These are phyloP conservation scores for Metschnikowia amazonensis DNA, from an alignment of 805 yeast genomes.

Conservation along the genomic window DNA sequence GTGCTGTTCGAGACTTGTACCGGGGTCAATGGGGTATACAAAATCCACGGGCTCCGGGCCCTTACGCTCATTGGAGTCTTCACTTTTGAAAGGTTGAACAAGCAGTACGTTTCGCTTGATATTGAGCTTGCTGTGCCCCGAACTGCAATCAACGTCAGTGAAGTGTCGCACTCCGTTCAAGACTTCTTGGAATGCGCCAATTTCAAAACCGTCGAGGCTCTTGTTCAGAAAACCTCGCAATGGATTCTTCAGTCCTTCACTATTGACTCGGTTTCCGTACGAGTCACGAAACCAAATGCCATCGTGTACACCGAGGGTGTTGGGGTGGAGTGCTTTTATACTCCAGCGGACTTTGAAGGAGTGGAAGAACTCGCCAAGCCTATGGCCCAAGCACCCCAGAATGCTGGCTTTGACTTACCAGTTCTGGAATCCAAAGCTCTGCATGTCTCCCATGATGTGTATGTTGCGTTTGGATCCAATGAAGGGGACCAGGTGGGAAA, in stretches of 20 bases:
- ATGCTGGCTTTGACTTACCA: conserved; percentile 32
- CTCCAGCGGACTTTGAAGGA: conserved; percentile 35
- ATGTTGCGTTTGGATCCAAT: conserved; percentile 87
- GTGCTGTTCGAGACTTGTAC: conserved; percentile 12
- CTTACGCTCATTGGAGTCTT: conserved; percentile 89
- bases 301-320: conserved; percentile 84
- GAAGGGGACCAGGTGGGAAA: conserved; percentile 66
- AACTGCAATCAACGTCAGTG: conserved; percentile 17
- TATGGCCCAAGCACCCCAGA: conserved; percentile 9
- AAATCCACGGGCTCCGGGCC: conserved; percentile 51
- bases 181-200: conserved; percentile 69
- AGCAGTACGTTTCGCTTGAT: conserved; percentile 64
- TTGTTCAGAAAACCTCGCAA: conserved; percentile 70
- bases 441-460: conserved; percentile 51
- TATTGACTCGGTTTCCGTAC: conserved; percentile 45
- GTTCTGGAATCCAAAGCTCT: conserved; percentile 9
- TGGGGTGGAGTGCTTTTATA: conserved; percentile 70
- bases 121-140: conserved; percentile 40
- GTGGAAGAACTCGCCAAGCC: conserved; percentile 12
- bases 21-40: conserved; percentile 21
- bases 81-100: conserved; percentile 79
- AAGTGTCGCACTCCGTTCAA: conserved; percentile 37
- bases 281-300: conserved; percentile 84
- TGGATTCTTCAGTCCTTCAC: conserved; percentile 40
- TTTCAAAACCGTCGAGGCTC: conserved; percentile 91